Percentiles rank a stretch among this genome's conserved stretches.
These are phyloP conservation scores for Scutellaria barbata DNA, from an alignment of 257 asterid genomes.

Conservation along the genomic window DNA sequence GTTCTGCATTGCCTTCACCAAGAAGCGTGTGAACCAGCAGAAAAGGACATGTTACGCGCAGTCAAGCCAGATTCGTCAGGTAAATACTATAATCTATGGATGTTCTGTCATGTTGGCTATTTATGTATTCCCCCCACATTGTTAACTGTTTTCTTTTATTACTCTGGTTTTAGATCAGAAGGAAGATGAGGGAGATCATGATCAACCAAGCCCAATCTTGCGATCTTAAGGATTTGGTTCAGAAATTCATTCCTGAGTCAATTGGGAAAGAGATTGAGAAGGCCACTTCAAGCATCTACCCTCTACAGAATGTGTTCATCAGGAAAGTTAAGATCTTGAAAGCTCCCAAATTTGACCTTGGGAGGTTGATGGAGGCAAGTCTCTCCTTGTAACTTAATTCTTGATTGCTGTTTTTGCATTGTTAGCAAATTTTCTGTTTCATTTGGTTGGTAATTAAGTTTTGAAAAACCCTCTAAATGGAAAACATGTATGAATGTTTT, in stretches of 20 bases:
- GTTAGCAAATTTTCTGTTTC: no score
- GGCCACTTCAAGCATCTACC: constrained; percentile 78
- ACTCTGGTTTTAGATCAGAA: constrained; percentile 57
- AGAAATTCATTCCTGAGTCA: constrained; percentile 80
- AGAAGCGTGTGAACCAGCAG: constrained; percentile 84
- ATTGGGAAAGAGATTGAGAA: constrained; percentile 88
- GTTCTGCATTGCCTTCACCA: constrained; percentile 89
- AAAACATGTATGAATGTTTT: not conserved
- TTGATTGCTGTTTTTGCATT: no score
- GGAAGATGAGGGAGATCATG: constrained; percentile 92
- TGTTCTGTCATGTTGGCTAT: not conserved
- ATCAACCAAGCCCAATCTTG: constrained; percentile 73
- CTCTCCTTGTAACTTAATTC: not conserved
- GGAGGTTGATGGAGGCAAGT: constrained; percentile 77
- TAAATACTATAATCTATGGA: constrained; percentile 16
- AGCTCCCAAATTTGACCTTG: constrained; percentile 85
- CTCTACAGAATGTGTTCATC: constrained; percentile 76
- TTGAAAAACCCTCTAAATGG: no score
- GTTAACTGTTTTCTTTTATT: not conserved
- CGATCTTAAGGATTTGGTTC: constrained; percentile 77
- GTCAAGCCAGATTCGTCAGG: constrained; percentile 85
- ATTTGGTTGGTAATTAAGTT: no score
- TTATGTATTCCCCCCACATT: not conserved
- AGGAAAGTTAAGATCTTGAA: constrained; percentile 85
- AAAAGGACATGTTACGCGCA: constrained; percentile 91